Evolutionary conservation across 495 filamentous ascomycete species (phyloP).

Genomic region (Hyaloscypha bicolor): DNA sequence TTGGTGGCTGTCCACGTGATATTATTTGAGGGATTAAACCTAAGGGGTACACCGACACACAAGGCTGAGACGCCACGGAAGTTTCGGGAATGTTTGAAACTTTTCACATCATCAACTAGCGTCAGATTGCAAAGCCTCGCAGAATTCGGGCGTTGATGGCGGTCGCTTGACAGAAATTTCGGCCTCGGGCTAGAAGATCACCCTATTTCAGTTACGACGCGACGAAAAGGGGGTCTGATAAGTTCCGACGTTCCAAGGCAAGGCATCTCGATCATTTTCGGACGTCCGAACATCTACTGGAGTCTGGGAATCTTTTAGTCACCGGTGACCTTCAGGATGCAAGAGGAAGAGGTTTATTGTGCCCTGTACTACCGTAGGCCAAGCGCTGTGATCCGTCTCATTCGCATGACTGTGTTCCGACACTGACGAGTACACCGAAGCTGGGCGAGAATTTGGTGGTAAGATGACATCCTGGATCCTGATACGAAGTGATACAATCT

Average conservation of each 20-base stretch:
- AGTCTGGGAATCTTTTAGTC: not conserved
- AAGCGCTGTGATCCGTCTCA: not conserved
- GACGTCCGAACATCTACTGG: not conserved
- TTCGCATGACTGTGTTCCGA: not conserved
- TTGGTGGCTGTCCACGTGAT: not conserved
- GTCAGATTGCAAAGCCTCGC: not conserved
- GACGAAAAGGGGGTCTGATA: not conserved
- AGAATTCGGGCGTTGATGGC: not conserved
- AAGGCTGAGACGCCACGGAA: not conserved
- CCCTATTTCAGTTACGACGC: not conserved
- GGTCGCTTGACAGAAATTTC: not conserved
- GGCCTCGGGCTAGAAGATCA: not conserved
- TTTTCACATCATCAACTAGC: not conserved
- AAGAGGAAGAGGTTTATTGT: not conserved
- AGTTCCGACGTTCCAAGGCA: not conserved
- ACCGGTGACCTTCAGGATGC: not conserved
- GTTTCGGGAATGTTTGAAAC: not conserved
- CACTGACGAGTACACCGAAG: not conserved
- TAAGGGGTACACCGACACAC: not conserved
- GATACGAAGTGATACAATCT: not conserved
- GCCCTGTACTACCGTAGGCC: not conserved
- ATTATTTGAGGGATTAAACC: not conserved
- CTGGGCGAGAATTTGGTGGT: not conserved
- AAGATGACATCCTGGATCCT: not conserved
- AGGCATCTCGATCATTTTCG: not conserved